A percentile compares a stretch with the other conserved stretches of the same genome.
phyloP scores from a whole-genome alignment of 1,284 basidiomycete genomes.

The Trichosporon sp. region DNA sequence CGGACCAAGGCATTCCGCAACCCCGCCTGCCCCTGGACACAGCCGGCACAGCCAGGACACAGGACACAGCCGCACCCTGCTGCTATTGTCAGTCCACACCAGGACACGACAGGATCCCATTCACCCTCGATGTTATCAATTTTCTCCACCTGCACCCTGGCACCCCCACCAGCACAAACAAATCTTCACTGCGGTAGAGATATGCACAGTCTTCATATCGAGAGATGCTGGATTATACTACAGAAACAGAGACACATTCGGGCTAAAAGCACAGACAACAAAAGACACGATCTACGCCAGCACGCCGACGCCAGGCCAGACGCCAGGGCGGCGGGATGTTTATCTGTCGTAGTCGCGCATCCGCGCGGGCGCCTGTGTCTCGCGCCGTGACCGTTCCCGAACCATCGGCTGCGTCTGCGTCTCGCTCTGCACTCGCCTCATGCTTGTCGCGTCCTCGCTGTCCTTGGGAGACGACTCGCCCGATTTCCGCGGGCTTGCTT shows the following conservation, averaged over 20 bases:
- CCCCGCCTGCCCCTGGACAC: background rate
- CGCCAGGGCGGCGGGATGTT: no score
- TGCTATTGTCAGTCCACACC: background rate
- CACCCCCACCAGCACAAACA: background rate
- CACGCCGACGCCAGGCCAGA: background rate
- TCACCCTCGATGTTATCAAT: background rate
- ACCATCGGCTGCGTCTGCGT: slow-evolving; percentile 9
- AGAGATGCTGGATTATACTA: background rate
- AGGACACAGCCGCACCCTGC: background rate
- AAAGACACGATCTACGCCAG: background rate
- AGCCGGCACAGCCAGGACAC: background rate
- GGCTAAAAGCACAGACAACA: slow-evolving; percentile 2
- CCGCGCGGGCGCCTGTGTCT: slow-evolving; percentile 31
- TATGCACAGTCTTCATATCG: background rate
- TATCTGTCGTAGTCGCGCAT: slow-evolving; percentile 35
- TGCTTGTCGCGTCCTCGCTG: slow-evolving; percentile 5
- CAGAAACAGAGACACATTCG: background rate
- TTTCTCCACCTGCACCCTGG: background rate
- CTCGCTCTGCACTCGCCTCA: slow-evolving; percentile 20
- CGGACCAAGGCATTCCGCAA: background rate
- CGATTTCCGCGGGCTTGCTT: background rate
- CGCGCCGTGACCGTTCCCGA: slow-evolving; percentile 31
- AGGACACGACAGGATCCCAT: background rate
- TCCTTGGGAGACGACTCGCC: background rate
- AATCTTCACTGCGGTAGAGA: background rate